Evolutionary conservation across 495 filamentous ascomycete genomes (phyloP).

Genomic region (Penicillium robsamsonii): DNA sequence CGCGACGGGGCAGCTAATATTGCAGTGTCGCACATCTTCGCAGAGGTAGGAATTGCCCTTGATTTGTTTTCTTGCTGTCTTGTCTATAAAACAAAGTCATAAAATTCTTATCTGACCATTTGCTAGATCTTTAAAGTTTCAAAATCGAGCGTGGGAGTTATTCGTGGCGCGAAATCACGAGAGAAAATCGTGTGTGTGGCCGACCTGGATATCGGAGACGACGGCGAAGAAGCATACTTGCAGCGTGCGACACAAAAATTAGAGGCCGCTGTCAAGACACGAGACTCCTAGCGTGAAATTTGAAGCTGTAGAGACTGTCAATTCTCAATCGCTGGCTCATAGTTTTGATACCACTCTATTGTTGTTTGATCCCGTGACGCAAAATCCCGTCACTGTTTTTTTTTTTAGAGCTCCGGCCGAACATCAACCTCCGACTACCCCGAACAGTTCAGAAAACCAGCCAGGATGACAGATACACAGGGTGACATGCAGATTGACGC

Average conservation of each 20-base stretch:
- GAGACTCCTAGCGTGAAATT: neutral
- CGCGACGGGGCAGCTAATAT: slow-evolving; percentile 66
- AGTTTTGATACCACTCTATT: neutral
- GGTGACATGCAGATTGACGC: slow-evolving; percentile 1
- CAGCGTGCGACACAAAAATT: slow-evolving; percentile 20
- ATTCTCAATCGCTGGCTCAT: neutral
- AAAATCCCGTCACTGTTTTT: slow-evolving; percentile 20
- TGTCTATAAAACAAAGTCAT: neutral
- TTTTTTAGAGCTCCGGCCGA: slow-evolving; percentile 4
- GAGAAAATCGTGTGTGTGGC: slow-evolving; percentile 56
- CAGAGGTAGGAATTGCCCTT: slow-evolving; percentile 49
- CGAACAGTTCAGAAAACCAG: neutral
- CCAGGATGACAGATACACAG: slow-evolving; percentile 9
- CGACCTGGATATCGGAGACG: slow-evolving; percentile 27
- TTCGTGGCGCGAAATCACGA: slow-evolving; percentile 59
- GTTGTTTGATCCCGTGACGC: slow-evolving; percentile 27
- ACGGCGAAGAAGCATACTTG: slow-evolving; percentile 31
- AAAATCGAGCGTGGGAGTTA: slow-evolving; percentile 62
- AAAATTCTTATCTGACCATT: slow-evolving; percentile 6
- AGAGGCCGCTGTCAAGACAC: slow-evolving; percentile 11
- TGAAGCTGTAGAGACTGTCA: neutral
- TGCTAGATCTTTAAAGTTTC: slow-evolving; percentile 54
- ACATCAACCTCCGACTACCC: slow-evolving; percentile 5
- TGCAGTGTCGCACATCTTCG: slow-evolving; percentile 61
- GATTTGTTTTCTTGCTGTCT: neutral